Percentiles rank a stretch among this genome's conserved stretches.
phyloP scores from a whole-genome alignment of 2,329 filamentous ascomycete genomes.

The Penicillium occitanis region DNA sequence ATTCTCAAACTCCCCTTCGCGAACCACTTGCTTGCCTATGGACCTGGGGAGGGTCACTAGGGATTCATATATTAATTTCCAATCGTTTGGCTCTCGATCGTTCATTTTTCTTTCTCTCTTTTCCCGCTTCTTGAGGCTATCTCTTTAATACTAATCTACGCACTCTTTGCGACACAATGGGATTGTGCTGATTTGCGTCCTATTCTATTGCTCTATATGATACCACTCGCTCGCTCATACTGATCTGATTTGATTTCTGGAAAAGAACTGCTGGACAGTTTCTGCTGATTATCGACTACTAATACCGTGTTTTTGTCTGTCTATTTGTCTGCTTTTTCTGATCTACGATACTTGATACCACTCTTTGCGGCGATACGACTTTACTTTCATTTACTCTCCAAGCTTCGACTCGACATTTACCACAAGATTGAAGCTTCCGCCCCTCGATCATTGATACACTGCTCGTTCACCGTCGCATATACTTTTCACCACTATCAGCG shows the following conservation, averaged over 20 bases:
- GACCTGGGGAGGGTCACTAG: conserved; percentile 2
- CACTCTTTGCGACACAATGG: conserved; percentile 2
- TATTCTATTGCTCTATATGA: background rate
- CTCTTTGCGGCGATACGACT: background rate
- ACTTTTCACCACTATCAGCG: background rate
- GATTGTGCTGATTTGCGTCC: background rate
- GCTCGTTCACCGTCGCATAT: background rate
- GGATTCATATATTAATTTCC: conserved; percentile 5
- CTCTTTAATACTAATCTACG: conserved; percentile 2
- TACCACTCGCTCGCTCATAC: background rate
- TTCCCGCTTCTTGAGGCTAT: background rate
- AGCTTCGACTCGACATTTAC: background rate
- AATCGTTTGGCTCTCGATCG: conserved; percentile 8
- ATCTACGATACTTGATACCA: conserved; percentile 7
- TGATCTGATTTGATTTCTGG: background rate
- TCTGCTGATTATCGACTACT: background rate
- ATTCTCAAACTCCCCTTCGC: background rate
- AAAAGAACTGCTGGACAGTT: conserved; percentile 7
- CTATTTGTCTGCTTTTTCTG: background rate
- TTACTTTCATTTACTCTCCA: background rate
- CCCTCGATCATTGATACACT: background rate
- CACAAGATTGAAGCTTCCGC: background rate
- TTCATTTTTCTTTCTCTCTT: background rate
- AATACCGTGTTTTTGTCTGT: background rate
- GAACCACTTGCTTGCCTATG: conserved; percentile 8